These are phyloP conservation scores for Vitis hybrid DNA, from an alignment of 177 flowering plant species.

Conservation along the genomic window DNA sequence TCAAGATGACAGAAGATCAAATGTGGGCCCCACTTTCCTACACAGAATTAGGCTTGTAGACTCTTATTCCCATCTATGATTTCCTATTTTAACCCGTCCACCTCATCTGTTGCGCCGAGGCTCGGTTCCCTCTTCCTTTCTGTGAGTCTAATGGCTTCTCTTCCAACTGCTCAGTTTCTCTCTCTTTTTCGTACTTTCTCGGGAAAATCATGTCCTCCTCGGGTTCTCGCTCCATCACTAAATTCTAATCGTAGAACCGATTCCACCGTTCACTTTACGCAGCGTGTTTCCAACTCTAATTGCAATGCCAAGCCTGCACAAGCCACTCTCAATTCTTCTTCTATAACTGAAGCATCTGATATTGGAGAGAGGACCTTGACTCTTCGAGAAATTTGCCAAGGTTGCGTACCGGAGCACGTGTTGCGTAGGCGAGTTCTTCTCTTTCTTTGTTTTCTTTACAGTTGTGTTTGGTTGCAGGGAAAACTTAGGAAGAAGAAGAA, in stretches of 20 bases:
- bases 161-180: conserved; percentile 19
- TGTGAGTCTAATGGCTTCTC: conserved; percentile 21
- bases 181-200: conserved; percentile 3
- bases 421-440: conserved; percentile 44
- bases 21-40: neutral
- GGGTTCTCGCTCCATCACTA: conserved; percentile 1
- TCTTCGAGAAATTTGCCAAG: conserved; percentile 60
- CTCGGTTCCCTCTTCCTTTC: neutral
- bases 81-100: neutral
- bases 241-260: conserved; percentile 14
- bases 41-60: neutral
- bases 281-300: conserved; percentile 2
- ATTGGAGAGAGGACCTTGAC: conserved; percentile 18
- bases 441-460: neutral
- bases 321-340: conserved; percentile 24
- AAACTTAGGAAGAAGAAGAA: too few relatives aligned
- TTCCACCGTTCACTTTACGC: conserved; percentile 1
- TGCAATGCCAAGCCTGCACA: conserved; percentile 5
- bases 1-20: neutral
- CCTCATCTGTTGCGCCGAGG: too few relatives aligned
- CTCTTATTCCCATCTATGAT: neutral
- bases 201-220: conserved; percentile 1
- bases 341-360: conserved; percentile 1
- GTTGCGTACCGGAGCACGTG: conserved; percentile 69
- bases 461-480: neutral